Base-by-base conservation (phyloP, 2,329 filamentous ascomycete genomes). In the Monosporascus sp. region DNA sequence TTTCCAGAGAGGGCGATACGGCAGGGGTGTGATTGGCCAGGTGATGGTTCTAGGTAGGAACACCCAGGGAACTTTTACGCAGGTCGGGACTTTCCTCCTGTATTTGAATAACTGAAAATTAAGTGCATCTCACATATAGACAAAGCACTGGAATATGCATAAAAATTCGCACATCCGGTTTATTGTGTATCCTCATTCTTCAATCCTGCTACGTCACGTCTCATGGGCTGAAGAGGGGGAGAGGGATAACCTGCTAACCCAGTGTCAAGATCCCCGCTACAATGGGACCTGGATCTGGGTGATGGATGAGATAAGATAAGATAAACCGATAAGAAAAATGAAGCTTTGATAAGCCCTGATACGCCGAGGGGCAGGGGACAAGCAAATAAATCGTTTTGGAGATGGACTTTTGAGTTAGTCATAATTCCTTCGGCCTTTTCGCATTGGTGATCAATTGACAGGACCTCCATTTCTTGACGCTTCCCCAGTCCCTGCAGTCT, bases 1-100 rank as follows among this genome's bases (percentile, higher is more conserved):
- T 60, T 60, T 60, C 58, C 47, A 59, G 47, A 51, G 43, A 35
- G 18, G 43, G 8, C 20, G 25, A 35, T 24, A 3, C 37, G 14
- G 18, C 6, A 11, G 27, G 15, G n/a, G 24, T 41, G 7, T 49
- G 48, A 49, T 49, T 49, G 48, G 48, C 24, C 43, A 27, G 17
- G 15, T 18, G 11, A 22, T 24, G n/a, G 41, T 24, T 44, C n/a
- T 11, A 8, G 3, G 18, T 20, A 46, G 6, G 43, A 24, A 46
- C 22, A 17, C 5, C 22, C 24, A 7, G 43, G n/a, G 22, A 20
- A 11, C 14, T 17, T 20, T 14, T 44, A 27, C 24, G 24, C 2
- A 6, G 38, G 9, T 3, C 6, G 38, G 38, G 17, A n/a, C 38
- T 41, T 18, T 27, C 9, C 2, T 18, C 17, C 38, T 18, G 5